Conservation (phyloP, 768 basidiomycete genomes). For the Mycena maculata region DNA sequence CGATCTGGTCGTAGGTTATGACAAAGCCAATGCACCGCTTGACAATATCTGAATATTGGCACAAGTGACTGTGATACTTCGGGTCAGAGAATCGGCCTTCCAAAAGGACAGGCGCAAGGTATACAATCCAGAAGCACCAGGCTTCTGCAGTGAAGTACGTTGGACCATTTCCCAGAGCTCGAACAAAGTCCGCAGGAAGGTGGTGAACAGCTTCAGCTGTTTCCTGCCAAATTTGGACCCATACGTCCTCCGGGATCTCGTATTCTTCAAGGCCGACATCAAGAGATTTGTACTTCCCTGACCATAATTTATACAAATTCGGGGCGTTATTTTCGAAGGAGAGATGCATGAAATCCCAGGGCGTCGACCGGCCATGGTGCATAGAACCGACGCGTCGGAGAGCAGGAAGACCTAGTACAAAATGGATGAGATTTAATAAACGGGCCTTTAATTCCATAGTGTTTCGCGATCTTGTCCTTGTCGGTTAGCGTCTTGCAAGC, state of each 20-base stretch:
- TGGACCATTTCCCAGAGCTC: slow-evolving; percentile 41
- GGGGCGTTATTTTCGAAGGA: slow-evolving; percentile 53
- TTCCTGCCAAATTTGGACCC: slow-evolving; percentile 52
- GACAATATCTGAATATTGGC: slow-evolving; percentile 48
- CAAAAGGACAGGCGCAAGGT: slow-evolving; percentile 51
- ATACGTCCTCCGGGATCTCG: slow-evolving; percentile 39
- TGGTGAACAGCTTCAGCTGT: slow-evolving; percentile 38
- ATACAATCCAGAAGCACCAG: slow-evolving; percentile 52
- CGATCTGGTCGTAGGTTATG: slow-evolving; percentile 41
- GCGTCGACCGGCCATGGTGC: slow-evolving; percentile 44
- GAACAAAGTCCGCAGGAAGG: slow-evolving; percentile 49
- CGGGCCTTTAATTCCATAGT: slow-evolving; percentile 41
- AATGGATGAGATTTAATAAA: no score
- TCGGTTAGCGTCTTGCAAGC: not conserved
- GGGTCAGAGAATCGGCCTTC: slow-evolving; percentile 38
- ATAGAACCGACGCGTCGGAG: slow-evolving; percentile 16
- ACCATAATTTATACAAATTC: slow-evolving; percentile 55
- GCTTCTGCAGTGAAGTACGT: slow-evolving; percentile 48
- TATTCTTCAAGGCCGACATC: slow-evolving; percentile 45
- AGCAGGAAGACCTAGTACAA: slow-evolving; percentile 33
- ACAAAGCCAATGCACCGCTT: slow-evolving; percentile 48
- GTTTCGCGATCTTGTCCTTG: slow-evolving; percentile 34
- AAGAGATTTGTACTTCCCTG: slow-evolving; percentile 52
- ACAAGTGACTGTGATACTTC: slow-evolving; percentile 52
- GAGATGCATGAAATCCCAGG: slow-evolving; percentile 61